A percentile compares a stretch with the other conserved stretches of the same genome.
Conservation (phyloP, 768 basidiomycete genomes). For the Phylloporus sp. region DNA sequence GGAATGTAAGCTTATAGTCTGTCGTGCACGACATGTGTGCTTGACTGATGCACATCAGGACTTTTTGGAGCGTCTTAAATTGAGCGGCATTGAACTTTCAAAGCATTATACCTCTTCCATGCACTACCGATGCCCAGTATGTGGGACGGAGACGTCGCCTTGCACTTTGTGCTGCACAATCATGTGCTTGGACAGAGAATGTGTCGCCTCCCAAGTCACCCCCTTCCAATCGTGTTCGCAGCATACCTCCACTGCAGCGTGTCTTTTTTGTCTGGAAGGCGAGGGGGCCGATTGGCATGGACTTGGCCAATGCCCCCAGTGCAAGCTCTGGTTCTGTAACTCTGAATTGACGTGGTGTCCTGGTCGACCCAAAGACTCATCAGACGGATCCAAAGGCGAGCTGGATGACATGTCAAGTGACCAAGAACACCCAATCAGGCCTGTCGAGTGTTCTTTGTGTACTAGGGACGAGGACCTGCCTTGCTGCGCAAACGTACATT, state of each 20-base stretch:
- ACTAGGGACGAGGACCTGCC: not conserved
- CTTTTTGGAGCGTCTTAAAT: slow-evolving; percentile 18
- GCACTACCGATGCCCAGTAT: slow-evolving; percentile 12
- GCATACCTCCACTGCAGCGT: slow-evolving; percentile 7
- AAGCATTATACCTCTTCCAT: not conserved
- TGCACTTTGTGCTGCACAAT: slow-evolving; percentile 11
- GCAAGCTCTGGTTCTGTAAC: slow-evolving; percentile 20
- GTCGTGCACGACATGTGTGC: not conserved
- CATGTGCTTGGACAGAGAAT: slow-evolving; percentile 17
- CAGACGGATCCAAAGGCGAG: not conserved
- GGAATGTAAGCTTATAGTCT: slow-evolving; percentile 9
- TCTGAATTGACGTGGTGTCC: slow-evolving; percentile 21
- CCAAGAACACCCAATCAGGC: slow-evolving; percentile 15
- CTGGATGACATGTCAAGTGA: too few relatives aligned
- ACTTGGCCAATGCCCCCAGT: slow-evolving; percentile 17
- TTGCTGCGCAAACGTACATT: slow-evolving; percentile 12
- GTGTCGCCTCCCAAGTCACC: slow-evolving; percentile 11
- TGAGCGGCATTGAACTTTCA: not conserved
- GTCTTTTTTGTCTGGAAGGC: slow-evolving; percentile 9
- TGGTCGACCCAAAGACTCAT: slow-evolving; percentile 9
- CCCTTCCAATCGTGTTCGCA: slow-evolving; percentile 17
- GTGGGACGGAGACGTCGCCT: slow-evolving; percentile 1
- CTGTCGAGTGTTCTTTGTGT: slow-evolving; percentile 14
- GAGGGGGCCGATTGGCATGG: not conserved
- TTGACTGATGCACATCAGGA: slow-evolving; percentile 4